Conservation (phyloP, 441 rosid species). For the Eruca vesicaria region DNA sequence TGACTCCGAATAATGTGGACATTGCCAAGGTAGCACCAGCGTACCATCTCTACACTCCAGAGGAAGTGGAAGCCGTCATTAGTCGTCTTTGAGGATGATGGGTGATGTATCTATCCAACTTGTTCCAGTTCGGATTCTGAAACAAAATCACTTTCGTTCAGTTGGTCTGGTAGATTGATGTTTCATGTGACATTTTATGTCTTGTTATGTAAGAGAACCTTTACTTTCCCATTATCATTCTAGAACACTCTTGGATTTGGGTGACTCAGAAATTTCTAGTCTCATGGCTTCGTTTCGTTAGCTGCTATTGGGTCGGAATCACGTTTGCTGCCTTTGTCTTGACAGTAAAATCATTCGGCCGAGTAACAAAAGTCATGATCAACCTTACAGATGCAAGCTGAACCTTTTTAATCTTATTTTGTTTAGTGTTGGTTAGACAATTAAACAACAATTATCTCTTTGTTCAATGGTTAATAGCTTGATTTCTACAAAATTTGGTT, state of each 20-base stretch:
- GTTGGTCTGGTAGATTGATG: constrained; percentile 17
- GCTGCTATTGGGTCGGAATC: background rate
- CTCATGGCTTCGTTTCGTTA: background rate
- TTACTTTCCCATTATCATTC: constrained; percentile 1
- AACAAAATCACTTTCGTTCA: constrained; percentile 6
- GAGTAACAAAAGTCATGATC: background rate
- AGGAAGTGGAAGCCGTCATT: constrained; percentile 93
- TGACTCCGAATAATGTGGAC: constrained; percentile 94
- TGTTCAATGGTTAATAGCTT: background rate
- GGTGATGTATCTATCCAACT: constrained; percentile 12
- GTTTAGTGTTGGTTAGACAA: background rate
- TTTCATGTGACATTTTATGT: constrained; percentile 6
- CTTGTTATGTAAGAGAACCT: constrained; percentile 23
- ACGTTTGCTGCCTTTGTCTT: background rate
- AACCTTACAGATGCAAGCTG: background rate
- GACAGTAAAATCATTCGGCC: background rate
- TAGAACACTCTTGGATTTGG: background rate
- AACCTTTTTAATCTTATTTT: background rate
- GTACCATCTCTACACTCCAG: constrained; percentile 88
- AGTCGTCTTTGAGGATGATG: constrained; percentile 53
- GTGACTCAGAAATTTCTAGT: background rate
- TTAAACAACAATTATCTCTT: background rate
- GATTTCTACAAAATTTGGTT: background rate
- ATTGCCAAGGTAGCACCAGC: constrained; percentile 88
- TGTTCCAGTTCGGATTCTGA: constrained; percentile 30